Evolutionary conservation across 1,284 basidiomycete species (phyloP), one percentile per base, ranked within the genome.

Genomic region (Microbotryum silenes-acaulis): DNA sequence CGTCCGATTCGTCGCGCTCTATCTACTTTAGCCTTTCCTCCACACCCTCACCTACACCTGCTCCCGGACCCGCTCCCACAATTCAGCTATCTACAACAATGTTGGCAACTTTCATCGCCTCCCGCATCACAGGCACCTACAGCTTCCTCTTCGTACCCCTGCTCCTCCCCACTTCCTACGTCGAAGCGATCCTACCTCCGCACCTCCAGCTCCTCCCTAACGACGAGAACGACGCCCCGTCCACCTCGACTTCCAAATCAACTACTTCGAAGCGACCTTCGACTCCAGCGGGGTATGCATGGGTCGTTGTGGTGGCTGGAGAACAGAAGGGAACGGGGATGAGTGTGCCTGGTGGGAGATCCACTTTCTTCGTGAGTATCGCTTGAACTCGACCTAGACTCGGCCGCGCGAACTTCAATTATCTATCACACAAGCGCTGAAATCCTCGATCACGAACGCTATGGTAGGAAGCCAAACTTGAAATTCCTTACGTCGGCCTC

Each of bases 381-480:
- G 12, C 54, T n/a, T 42, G 45, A 27, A 29, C 47, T 59, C 31
- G 31, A 31, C 31, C 31, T 8, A 31, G 31, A 8, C 7, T 31
- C 31, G 8, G 2, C 31, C 8, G 31, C 49, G 53, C 29, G 6
- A 12, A 10, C n/a, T 4, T 7, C n/a, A 20, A 4, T 3, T 6
- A n/a, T 29, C 20, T 25, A 4, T 12, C n/a, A 8, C 18, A 4
- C 3, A 10, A 12, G n/a, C 21, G n/a, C 21, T 45, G 25, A 6
- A 31, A 42, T 21, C 29, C 31, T 42, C 14, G 27, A 10, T 20
- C 29, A n/a, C 27, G 21, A 25, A 37, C 14, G 8, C 44, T 29
- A 14, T 29, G 6, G 49, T 21, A 51, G 37, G 64, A 66, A 62
- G 64, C 64, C 31, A 66, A 66, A 51, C 54, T 66, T 23, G 64